Evolutionary conservation across 2,329 filamentous ascomycete genomes (phyloP), one percentile per base, ranked within the genome.

Genomic region (Thielaviopsis punctulata): DNA sequence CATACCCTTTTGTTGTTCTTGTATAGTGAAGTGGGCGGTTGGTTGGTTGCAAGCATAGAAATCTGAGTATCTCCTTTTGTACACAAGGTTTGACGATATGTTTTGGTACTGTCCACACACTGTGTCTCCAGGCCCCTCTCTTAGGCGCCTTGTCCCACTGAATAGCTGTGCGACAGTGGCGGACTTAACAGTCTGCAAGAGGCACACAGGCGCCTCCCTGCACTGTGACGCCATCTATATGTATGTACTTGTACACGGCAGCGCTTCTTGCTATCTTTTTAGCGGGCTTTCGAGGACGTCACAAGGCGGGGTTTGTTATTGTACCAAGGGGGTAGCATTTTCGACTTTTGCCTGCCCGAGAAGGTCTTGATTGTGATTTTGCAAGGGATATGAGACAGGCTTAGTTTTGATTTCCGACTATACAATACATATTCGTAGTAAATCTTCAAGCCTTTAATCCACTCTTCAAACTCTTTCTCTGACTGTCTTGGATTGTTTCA

Each of bases 241-340:
- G 18, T 7, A 6, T 21, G 13, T 43, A n/a, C n/a, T 23, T 9
- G 8, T 7, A 46, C 21, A 21, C 39, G 22, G 39, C 39, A 43
- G 33, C 33, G 10, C 33, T 22, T 46, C 24, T 46, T 46, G 9
- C 21, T 23, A 22, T 46, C 23, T 46, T 25, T 25, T n/a, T n/a
- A n/a, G n/a, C n/a, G 39, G 39, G 15, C 15, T 8, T 43, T 43
- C 18, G 9, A 21, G 39, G 33, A 47, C 49, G 43, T 52, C 43
- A 46, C 39, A 52, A 43, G 41, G 49, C 49, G 49, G 49, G 43
- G 49, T 52, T n/a, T n/a, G n/a, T n/a, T n/a, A n/a, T n/a, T n/a
- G n/a, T n/a, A n/a, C n/a, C n/a, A n/a, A n/a, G n/a, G n/a, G n/a
- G n/a, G n/a, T n/a, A n/a, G n/a, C n/a, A n/a, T n/a, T n/a, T n/a